Percentiles rank a stretch among this genome's conserved stretches.
phyloP scores from a whole-genome alignment of 2,329 filamentous ascomycete species.

The Neophaeococcomyces aloes region DNA sequence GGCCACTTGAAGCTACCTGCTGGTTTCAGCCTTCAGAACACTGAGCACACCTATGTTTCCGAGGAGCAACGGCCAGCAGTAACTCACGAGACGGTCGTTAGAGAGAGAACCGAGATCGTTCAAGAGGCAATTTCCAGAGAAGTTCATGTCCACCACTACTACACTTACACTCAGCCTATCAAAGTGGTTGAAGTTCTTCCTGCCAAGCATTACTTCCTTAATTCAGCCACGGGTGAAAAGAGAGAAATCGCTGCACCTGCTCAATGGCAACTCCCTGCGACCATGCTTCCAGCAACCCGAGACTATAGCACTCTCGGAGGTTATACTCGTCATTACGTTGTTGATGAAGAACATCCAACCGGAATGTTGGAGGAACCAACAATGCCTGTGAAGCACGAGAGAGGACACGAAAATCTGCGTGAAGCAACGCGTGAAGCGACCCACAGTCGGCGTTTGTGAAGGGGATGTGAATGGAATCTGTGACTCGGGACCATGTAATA shows the following conservation, averaged over 20 bases:
- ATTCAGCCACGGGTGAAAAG: conserved; percentile 17
- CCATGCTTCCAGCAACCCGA: conserved; percentile 12
- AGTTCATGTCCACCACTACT: conserved; percentile 28
- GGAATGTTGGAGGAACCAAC: conserved; percentile 12
- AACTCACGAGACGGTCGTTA: conserved; percentile 26
- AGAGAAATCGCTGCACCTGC: conserved; percentile 17
- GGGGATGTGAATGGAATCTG: too few species aligned
- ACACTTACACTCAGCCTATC: conserved; percentile 27
- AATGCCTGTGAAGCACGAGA: conserved; percentile 9
- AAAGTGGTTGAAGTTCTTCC: conserved; percentile 27
- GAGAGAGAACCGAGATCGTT: conserved; percentile 22
- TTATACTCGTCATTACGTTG: conserved; percentile 16
- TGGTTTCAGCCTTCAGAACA: conserved; percentile 12
- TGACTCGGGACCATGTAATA: neutral
- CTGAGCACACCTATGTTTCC: conserved; percentile 13
- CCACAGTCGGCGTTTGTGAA: neutral
- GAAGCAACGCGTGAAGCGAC: neutral
- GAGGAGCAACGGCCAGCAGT: conserved; percentile 21
- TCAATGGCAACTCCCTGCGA: conserved; percentile 16
- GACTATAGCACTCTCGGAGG: conserved; percentile 10
- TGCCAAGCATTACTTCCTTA: conserved; percentile 25
- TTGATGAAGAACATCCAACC: conserved; percentile 18
- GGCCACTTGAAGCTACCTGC: conserved; percentile 11
- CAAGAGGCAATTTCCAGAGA: conserved; percentile 27
- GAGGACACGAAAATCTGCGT: neutral